A percentile compares a stretch with the other conserved stretches of the same genome.
phyloP scores from a whole-genome alignment of 176 grass and related monocot genomes.

The Aegilops speltoides region DNA sequence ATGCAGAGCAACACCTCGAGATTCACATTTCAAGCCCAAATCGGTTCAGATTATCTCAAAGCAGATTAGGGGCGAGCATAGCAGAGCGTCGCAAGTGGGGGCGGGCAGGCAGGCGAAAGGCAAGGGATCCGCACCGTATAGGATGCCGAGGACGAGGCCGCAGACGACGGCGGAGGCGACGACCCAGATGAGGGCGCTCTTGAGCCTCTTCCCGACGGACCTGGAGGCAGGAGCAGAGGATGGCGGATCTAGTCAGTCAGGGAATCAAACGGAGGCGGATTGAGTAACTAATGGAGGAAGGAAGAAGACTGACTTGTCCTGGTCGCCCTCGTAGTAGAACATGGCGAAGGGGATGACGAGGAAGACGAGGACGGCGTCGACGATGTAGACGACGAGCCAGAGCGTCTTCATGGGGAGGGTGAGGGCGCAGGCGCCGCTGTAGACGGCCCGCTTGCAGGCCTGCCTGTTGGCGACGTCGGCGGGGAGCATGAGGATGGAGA shows the following conservation, averaged over 20 bases:
- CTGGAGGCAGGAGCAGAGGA: constrained; percentile 27
- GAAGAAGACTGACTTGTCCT: constrained; percentile 68
- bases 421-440: constrained; percentile 73
- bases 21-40: background rate
- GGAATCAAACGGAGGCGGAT: too few relatives aligned
- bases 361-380: constrained; percentile 92
- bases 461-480: constrained; percentile 90
- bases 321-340: constrained; percentile 99
- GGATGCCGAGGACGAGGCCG: constrained; percentile 85
- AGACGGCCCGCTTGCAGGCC: constrained; percentile 70
- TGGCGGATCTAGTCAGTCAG: constrained; percentile 30
- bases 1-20: background rate
- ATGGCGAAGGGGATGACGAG: constrained; percentile 94
- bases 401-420: constrained; percentile 95
- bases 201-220: constrained; percentile 81
- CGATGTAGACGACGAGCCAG: constrained; percentile 84
- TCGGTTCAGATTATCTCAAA: background rate
- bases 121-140: constrained; percentile 60
- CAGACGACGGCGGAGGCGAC: constrained; percentile 67
- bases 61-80: background rate
- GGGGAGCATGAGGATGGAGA: constrained; percentile 99
- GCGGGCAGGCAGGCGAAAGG: background rate
- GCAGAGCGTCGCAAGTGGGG: background rate
- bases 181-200: constrained; percentile 79
- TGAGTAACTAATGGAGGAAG: too few relatives aligned